Base-by-base conservation (phyloP, 2,329 filamentous ascomycete genomes). In the Trichophyton simii region DNA sequence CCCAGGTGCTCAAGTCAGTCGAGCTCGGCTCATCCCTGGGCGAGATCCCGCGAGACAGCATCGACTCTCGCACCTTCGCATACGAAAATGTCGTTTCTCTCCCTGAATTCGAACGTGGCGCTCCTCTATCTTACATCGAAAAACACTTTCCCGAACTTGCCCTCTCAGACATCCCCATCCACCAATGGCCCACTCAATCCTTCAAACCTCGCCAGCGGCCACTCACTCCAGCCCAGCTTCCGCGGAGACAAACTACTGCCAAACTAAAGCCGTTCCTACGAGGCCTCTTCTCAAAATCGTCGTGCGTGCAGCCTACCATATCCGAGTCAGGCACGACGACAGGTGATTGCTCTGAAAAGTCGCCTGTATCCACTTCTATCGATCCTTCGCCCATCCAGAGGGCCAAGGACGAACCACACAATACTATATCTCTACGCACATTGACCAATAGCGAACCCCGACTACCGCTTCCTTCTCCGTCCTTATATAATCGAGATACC, bases 111-210 rank as follows among this genome's bases (percentile, higher is more conserved):
- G 52, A 55, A 55, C 28, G 31, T n/a, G 52, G 52, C 28, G 28
- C 52, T n/a, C 52, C 52, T 18, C 28, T 55, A 34, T 55, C 52
- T 18, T 55, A 55, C 52, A 55, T 55, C 11, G 52, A 55, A 28
- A 55, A 55, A 36, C 52, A 55, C 28, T 55, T 55, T 15, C 52
- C 52, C 15, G 52, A 55, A 55, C 28, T 55, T 0, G 52, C 52
- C 52, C 52, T 55, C 7, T n/a, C 52, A 34, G 52, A 55, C 52
- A 55, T 34, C 15, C 25, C 52, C 52, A 18, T 55, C 11, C 25
- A 55, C 52, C 52, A 55, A 36, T 55, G 52, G 52, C 52, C 52
- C 52, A 55, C 31, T 15, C 25, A 55, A 36, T 34, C 52, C 13
- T 55, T 55, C 20, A 55, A 55, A 18, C 52, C 52, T 15, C n/a